These are phyloP conservation scores for Tolypocladium pustulatum DNA, from an alignment of 2,329 filamentous ascomycete genomes.

Conservation along the genomic window DNA sequence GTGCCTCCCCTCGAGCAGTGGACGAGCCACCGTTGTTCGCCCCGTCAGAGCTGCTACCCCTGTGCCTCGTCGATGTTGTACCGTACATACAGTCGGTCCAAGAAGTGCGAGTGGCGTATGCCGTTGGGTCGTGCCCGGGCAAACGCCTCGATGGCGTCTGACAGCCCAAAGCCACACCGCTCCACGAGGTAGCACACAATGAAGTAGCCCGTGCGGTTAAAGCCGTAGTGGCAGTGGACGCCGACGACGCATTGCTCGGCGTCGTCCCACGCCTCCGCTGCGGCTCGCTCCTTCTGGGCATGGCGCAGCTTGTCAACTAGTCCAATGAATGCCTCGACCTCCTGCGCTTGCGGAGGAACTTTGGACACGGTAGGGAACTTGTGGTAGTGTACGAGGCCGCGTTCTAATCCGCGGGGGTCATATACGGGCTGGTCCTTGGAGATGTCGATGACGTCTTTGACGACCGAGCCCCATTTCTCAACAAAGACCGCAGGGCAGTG, in stretches of 20 bases:
- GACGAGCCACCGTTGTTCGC: background rate
- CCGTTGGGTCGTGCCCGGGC: constrained; percentile 63
- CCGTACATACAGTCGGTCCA: constrained; percentile 71
- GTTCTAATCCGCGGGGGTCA: constrained; percentile 60
- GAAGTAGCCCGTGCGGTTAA: constrained; percentile 89
- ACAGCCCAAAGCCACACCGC: constrained; percentile 57
- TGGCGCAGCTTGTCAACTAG: constrained; percentile 50
- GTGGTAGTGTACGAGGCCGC: constrained; percentile 59
- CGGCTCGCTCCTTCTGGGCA: constrained; percentile 31
- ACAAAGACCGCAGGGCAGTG: constrained; percentile 71
- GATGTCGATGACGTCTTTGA: constrained; percentile 79
- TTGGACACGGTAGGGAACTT: constrained; percentile 92
- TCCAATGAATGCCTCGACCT: constrained; percentile 43
- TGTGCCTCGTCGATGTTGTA: constrained; percentile 36
- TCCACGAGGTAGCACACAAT: constrained; percentile 88
- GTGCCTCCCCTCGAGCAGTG: background rate
- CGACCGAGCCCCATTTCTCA: constrained; percentile 50
- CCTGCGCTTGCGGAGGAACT: constrained; percentile 57
- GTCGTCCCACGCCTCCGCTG: constrained; percentile 28
- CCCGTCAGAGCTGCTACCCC: background rate
- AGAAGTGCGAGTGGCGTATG: constrained; percentile 82
- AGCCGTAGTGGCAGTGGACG: constrained; percentile 93
- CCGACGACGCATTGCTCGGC: constrained; percentile 47
- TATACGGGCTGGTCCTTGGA: constrained; percentile 87
- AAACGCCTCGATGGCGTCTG: constrained; percentile 73